phyloP scores from a whole-genome alignment of 2,329 filamentous ascomycete species.

The Trichoderma lentiforme region DNA sequence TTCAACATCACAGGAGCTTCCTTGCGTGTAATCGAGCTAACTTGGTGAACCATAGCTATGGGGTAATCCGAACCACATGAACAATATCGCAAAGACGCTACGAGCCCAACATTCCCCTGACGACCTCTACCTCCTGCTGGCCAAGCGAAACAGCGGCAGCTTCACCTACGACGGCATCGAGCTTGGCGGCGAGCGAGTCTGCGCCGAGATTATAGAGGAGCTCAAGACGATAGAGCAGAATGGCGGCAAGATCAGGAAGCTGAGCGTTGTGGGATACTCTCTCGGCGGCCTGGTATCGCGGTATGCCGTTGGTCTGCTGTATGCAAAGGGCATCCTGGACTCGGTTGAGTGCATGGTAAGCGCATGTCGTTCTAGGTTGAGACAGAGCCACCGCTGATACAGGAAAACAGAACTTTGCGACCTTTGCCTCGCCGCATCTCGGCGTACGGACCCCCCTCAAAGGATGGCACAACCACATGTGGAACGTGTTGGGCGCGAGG shows the following conservation, averaged over 20 bases:
- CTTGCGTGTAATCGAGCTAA: constrained; percentile 21
- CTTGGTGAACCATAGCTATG: constrained; percentile 54
- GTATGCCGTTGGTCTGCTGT: constrained; percentile 80
- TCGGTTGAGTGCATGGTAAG: constrained; percentile 71
- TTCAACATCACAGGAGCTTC: background rate
- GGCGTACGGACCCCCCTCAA: constrained; percentile 69
- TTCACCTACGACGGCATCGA: constrained; percentile 71
- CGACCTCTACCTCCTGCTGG: constrained; percentile 65
- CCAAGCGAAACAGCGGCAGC: constrained; percentile 69
- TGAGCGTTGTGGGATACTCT: constrained; percentile 88
- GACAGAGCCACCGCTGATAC: background rate
- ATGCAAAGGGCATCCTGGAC: constrained; percentile 77
- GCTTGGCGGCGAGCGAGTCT: constrained; percentile 63
- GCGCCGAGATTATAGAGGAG: constrained; percentile 64
- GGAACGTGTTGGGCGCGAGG: constrained; percentile 79
- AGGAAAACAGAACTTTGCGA: constrained; percentile 72
- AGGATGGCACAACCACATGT: constrained; percentile 65
- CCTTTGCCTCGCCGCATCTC: constrained; percentile 82
- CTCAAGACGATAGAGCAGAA: constrained; percentile 52
- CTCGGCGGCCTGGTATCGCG: constrained; percentile 82
- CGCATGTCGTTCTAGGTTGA: background rate
- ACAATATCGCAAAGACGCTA: constrained; percentile 62
- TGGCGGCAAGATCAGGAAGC: constrained; percentile 71
- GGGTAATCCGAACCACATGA: constrained; percentile 75
- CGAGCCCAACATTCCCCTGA: constrained; percentile 59